Base-by-base conservation (phyloP, 331 rosid species). In the Acacia pycnantha region DNA sequence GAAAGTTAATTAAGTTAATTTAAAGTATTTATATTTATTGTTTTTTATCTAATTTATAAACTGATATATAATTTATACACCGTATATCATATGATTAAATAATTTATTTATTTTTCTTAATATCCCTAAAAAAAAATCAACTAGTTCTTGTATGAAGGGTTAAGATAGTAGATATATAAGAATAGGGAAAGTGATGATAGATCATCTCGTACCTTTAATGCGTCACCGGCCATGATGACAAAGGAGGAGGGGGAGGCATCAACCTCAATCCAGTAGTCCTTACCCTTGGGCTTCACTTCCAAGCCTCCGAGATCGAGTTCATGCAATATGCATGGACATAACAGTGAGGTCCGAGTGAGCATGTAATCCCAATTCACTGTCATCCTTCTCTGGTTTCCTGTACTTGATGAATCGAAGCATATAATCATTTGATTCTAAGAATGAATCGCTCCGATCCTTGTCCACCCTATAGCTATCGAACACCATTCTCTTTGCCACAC, bases 191-290 rank as follows among this genome's bases (percentile, higher is more conserved):
- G 37, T 33, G 5, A 33, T 33, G 37, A 33, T 33, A 33, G 5
- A 33, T 33, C 37, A 33, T 33, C 37, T 1, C 5, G 37, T 33
- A 33, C 88, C 76, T 77, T 80, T n/a, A 85, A 74, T 10, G 87
- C 87, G 19, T 88, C 88, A 6, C 90, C 87, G 0, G 90, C 88
- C 85, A 88, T 77, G 83, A 88, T 81, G 12, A 80, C 74, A 71
- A 85, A 73, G 12, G 54, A n/a, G 15, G 83, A 35, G 18, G 47
- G 77, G 1, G 88, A 80, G 37, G 88, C 77, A 12, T 59, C 82
- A 69, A 80, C 47, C 27, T 41, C 84, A 0, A 13, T 35, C 90
- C 90, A 87, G 10, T 74, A 14, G 37, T 71, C 70, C 18, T 85
- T 85, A 29, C 79, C 53, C 50, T 46, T 84, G 13, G 77, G 4